phyloP scores from a whole-genome alignment of 495 filamentous ascomycete species.

The Tuber borchii region DNA sequence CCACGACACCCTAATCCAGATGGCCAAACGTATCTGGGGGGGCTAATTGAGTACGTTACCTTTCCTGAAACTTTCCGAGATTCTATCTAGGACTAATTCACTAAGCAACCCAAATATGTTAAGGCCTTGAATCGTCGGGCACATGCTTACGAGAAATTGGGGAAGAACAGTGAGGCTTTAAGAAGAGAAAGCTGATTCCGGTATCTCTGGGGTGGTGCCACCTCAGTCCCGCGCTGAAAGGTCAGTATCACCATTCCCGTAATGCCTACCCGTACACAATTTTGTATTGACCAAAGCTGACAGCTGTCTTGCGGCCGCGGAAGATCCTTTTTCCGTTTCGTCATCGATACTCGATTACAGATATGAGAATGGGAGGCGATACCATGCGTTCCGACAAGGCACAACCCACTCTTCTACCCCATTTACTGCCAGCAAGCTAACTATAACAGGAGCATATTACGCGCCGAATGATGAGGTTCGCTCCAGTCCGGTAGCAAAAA shows the following conservation, averaged over 20 bases:
- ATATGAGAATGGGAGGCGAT: slow-evolving; percentile 62
- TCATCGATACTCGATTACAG: slow-evolving; percentile 52
- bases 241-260: slow-evolving; percentile 9
- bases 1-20: too few relatives aligned
- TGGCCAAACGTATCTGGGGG: too few relatives aligned
- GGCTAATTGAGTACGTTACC: too few relatives aligned
- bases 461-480: slow-evolving; percentile 35
- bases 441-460: slow-evolving; percentile 19
- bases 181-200: slow-evolving; percentile 19
- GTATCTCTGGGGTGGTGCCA: slow-evolving; percentile 30
- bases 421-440: slow-evolving; percentile 2
- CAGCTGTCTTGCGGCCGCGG: slow-evolving; percentile 33
- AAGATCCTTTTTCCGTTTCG: slow-evolving; percentile 45
- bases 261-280: background rate
- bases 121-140: too few relatives aligned
- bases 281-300: slow-evolving; percentile 2
- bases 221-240: slow-evolving; percentile 6
- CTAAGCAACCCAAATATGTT: too few relatives aligned
- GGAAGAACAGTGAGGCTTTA: background rate
- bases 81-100: too few relatives aligned
- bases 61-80: too few relatives aligned
- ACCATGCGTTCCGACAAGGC: slow-evolving; percentile 61
- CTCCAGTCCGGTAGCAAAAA: background rate
- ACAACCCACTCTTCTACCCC: background rate
- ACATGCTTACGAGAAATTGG: background rate